These are phyloP conservation scores for Lactarius pseudohatsudake DNA, from an alignment of 768 basidiomycete genomes.

Conservation along the genomic window DNA sequence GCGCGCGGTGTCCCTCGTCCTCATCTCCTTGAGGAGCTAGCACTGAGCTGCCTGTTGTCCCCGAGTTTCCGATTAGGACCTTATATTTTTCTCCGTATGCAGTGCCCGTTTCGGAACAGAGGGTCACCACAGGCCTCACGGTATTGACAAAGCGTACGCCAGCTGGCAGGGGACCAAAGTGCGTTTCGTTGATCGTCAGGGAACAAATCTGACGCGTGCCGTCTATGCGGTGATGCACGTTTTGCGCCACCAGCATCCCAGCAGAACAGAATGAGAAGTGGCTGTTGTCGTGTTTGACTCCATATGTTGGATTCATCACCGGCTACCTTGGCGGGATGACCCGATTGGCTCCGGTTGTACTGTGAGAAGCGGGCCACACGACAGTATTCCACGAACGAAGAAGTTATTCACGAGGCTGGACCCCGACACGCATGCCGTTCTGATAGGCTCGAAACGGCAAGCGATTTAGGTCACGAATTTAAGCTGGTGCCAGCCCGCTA, in stretches of 20 bases:
- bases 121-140: not conserved
- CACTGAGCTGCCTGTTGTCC: slow-evolving; percentile 1
- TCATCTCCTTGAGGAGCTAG: not conserved
- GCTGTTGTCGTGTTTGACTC: not conserved
- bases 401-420: not conserved
- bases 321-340: no score
- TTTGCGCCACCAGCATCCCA: not conserved
- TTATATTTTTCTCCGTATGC: not conserved
- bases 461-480: not conserved
- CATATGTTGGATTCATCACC: no score
- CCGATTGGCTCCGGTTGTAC: no score
- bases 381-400: not conserved
- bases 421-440: not conserved
- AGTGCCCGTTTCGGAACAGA: not conserved
- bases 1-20: not conserved
- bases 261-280: not conserved
- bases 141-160: not conserved
- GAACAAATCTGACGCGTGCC: not conserved
- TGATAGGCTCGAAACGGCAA: not conserved
- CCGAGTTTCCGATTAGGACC: not conserved
- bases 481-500: not conserved
- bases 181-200: not conserved
- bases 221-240: not conserved
- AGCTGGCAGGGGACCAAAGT: not conserved
- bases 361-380: no score